Percentiles rank a stretch among this genome's conserved stretches.
Conservation (phyloP, 768 basidiomycete genomes). For the Lactarius hatsudake region DNA sequence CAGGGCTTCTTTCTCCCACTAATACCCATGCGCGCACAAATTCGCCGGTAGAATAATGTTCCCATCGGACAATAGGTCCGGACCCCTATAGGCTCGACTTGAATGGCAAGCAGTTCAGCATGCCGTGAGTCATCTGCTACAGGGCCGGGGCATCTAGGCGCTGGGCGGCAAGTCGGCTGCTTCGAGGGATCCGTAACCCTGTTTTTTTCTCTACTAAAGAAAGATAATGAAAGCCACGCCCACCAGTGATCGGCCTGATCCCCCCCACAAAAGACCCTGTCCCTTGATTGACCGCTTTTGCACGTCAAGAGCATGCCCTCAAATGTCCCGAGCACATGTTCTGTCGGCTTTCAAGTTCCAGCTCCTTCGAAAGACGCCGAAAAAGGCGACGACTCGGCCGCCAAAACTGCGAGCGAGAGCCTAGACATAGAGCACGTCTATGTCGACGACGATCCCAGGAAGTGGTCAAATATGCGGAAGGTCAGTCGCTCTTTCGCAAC, state of each 20-base stretch:
- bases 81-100: neutral
- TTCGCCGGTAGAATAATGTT: neutral
- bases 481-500: constrained; percentile 32
- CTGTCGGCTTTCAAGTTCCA: too few relatives aligned
- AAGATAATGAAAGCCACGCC: neutral
- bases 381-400: neutral
- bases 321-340: neutral
- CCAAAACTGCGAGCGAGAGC: neutral
- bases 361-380: neutral
- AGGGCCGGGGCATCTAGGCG: too few relatives aligned
- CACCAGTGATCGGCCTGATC: neutral
- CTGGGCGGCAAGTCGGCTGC: too few relatives aligned
- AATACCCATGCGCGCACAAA: neutral
- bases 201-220: neutral
- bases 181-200: too few relatives aligned
- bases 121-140: too few relatives aligned
- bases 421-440: constrained; percentile 51
- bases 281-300: neutral
- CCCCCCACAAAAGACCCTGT: neutral
- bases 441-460: constrained; percentile 58
- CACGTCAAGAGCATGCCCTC: neutral
- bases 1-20: neutral
- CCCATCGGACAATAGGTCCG: neutral
- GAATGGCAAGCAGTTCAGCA: neutral
- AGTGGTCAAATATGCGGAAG: constrained; percentile 57